phyloP scores from a whole-genome alignment of 2,329 filamentous ascomycete species.

The Ophiostoma piceae region DNA sequence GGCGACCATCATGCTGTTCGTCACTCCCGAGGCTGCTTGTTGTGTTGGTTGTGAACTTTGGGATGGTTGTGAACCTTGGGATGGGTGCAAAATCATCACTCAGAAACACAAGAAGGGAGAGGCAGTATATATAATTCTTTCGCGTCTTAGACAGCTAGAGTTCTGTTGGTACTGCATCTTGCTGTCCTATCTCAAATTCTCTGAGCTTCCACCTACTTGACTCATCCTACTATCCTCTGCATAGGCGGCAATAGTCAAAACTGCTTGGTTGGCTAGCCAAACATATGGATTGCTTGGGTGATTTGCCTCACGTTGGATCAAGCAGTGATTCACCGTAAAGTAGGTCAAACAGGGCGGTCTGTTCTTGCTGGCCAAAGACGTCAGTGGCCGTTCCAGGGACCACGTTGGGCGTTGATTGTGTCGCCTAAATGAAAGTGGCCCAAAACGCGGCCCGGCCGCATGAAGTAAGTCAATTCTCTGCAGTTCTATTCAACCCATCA shows the following conservation, averaged over 20 bases:
- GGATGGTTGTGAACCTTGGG: not conserved
- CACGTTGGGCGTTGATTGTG: no score
- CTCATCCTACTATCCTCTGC: not conserved
- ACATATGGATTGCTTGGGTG: no score
- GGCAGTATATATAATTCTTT: not conserved
- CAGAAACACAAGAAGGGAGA: not conserved
- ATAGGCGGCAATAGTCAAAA: not conserved
- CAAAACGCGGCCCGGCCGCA: not conserved
- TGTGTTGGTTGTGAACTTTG: not conserved
- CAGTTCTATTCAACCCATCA: not conserved
- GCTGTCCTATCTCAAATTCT: not conserved
- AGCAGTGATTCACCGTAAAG: no score
- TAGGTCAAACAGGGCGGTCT: no score
- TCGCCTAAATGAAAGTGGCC: not conserved
- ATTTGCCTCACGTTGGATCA: no score
- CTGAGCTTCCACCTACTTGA: not conserved
- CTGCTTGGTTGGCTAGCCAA: no score
- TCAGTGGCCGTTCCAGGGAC: no score
- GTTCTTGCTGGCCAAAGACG: no score
- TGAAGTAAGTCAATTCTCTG: not conserved
- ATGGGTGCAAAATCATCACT: not conserved
- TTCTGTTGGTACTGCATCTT: not conserved
- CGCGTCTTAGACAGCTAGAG: no score
- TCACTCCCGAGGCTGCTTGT: not conserved
- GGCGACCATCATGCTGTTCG: not conserved